Evolutionary conservation across 768 basidiomycete genomes (phyloP).

Genomic region (Pleurotus citrinopileatus): DNA sequence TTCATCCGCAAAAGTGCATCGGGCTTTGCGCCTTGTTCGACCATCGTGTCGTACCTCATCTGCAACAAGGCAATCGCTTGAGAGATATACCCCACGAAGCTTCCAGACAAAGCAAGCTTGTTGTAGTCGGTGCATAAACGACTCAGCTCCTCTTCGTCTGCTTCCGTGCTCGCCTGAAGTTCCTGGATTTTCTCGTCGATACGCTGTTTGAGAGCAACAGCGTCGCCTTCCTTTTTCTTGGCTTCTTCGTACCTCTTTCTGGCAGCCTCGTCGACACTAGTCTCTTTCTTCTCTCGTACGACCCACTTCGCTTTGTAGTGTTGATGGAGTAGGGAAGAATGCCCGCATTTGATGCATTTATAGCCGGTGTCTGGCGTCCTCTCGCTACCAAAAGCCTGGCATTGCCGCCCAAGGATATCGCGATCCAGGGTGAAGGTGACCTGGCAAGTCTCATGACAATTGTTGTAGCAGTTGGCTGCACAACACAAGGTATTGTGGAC

Average conservation of each 20-base stretch:
- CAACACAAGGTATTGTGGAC: conserved; percentile 14
- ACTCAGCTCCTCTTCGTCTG: conserved; percentile 2
- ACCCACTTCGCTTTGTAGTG: conserved; percentile 6
- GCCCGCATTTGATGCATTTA: not conserved
- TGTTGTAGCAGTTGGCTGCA: conserved; percentile 12
- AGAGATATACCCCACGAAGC: conserved; percentile 10
- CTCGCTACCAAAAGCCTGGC: not conserved
- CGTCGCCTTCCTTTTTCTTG: not conserved
- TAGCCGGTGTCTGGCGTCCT: not conserved
- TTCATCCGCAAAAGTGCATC: conserved; percentile 11
- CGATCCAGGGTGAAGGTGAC: conserved; percentile 13
- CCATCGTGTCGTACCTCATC: conserved; percentile 12
- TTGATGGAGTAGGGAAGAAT: conserved; percentile 1
- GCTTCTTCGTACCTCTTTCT: not conserved
- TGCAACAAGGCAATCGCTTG: conserved; percentile 11
- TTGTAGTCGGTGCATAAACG: not conserved
- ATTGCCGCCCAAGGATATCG: conserved; percentile 1
- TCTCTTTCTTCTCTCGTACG: not conserved
- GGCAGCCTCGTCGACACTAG: not conserved
- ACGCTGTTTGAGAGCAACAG: not conserved
- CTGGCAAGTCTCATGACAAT: conserved; percentile 12
- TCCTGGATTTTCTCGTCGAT: not conserved
- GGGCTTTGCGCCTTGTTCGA: conserved; percentile 4
- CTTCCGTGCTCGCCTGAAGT: not conserved
- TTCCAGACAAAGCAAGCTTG: not conserved